Conservation (phyloP, 495 filamentous ascomycete genomes). For the Rusavskia elegans region DNA sequence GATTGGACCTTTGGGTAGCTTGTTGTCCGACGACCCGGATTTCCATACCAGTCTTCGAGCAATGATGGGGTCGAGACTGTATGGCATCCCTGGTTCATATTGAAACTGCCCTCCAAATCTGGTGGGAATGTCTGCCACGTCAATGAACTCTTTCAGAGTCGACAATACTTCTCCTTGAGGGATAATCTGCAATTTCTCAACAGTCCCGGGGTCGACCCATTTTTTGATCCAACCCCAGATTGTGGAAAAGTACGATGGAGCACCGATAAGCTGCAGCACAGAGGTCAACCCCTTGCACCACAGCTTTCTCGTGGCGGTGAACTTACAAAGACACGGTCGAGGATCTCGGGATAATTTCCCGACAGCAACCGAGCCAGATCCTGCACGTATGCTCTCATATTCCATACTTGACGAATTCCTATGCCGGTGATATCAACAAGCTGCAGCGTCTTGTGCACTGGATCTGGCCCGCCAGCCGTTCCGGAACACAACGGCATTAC, state of each 20-base stretch:
- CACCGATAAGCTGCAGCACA: conserved; percentile 54
- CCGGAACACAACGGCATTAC: conserved; percentile 67
- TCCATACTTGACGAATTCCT: conserved; percentile 84
- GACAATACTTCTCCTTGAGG: conserved; percentile 45
- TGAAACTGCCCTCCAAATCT: background rate
- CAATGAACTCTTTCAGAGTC: conserved; percentile 32
- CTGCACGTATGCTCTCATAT: conserved; percentile 81
- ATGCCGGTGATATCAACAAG: conserved; percentile 22
- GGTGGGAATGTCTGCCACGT: conserved; percentile 51
- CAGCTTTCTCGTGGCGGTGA: background rate
- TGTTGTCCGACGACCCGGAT: background rate
- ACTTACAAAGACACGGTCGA: conserved; percentile 71
- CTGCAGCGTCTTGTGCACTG: conserved; percentile 12
- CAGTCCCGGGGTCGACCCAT: conserved; percentile 89
- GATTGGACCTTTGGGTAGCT: background rate
- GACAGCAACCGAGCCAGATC: conserved; percentile 75
- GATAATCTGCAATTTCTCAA: conserved; percentile 67
- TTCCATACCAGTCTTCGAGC: background rate
- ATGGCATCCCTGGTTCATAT: background rate
- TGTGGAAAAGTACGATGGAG: conserved; percentile 79
- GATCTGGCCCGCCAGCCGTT: conserved; percentile 48
- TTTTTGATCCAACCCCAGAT: conserved; percentile 92
- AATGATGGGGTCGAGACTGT: background rate
- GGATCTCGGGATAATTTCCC: conserved; percentile 79
- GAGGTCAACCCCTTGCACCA: background rate